Evolutionary conservation across 2,329 filamentous ascomycete species (phyloP), one percentile per base, ranked within the genome.

Genomic region (Stagonosporopsis chrysanthemi): DNA sequence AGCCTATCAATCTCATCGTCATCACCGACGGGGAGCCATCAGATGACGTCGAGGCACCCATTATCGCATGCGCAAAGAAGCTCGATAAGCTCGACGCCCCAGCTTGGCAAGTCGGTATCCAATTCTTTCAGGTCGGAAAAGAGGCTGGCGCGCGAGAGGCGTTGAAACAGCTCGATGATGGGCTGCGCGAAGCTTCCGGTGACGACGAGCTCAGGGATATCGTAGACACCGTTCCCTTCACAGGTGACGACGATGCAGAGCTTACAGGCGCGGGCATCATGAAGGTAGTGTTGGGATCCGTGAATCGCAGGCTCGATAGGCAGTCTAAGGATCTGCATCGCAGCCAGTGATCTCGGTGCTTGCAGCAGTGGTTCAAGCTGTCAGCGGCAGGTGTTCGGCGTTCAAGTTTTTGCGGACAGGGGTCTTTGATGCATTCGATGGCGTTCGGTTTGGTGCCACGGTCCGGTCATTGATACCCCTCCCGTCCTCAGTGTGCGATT

Each of bases 111-210:
- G 81, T 97, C 8, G 94, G 94, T 31, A 86, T 98, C 54, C 94
- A 98, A 75, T 98, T 98, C 80, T 96, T 98, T 81, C 94, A 97
- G 77, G 90, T 98, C 41, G 94, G 95, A 54, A 83, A 85, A 46
- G 91, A 96, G 65, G 71, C 78, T 0, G 79, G 76, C 0, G 94
- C 93, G 0, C 81, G 82, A 1, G 77, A 82, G 63, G 86, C 89
- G 52, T 80, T 98, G 36, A 79, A 84, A 65, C 82, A 88, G 43
- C 81, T 98, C 7, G 94, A 98, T 71, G 90, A 97, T 73, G 84
- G 84, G 3, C 78, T 95, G 33, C 79, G 77, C 2, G 80, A 83
- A 39, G 69, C 84, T 28, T 68, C 77, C n/a, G 79, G 81, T 24
- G 78, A 82, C 28, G 79, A 82, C 28, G 80, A 82, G 14, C 74